Evolutionary conservation across 768 basidiomycete species (phyloP).

Genomic region (Kondoa malvinella): DNA sequence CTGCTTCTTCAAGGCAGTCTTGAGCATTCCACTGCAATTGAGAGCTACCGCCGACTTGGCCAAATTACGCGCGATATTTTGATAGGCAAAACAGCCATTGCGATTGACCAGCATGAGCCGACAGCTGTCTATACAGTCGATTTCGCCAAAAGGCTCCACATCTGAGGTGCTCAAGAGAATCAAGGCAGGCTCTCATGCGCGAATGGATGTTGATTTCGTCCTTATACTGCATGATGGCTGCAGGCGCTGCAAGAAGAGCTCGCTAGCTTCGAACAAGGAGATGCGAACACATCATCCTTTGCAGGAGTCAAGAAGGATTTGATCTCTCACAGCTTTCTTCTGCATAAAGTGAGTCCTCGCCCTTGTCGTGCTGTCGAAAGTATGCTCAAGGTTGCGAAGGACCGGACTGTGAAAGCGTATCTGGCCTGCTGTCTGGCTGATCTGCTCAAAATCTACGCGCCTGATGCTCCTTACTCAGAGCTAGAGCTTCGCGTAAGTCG

Average conservation of each 20-base stretch:
- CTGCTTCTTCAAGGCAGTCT: too few relatives aligned
- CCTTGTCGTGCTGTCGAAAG: background rate
- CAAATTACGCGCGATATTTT: too few relatives aligned
- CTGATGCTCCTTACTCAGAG: conserved; percentile 87
- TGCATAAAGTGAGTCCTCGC: conserved; percentile 45
- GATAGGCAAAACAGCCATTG: too few relatives aligned
- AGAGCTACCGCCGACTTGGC: too few relatives aligned
- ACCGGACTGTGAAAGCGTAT: conserved; percentile 87
- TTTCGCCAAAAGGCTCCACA: background rate
- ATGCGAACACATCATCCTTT: conserved; percentile 58
- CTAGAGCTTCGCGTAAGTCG: conserved; percentile 45
- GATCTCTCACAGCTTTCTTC: conserved; percentile 56
- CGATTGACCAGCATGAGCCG: background rate
- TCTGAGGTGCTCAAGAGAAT: background rate
- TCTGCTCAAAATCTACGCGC: conserved; percentile 79
- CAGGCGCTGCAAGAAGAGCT: conserved; percentile 38
- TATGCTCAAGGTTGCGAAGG: conserved; percentile 32
- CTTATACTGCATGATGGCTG: background rate
- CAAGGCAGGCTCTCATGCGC: background rate
- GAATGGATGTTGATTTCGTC: background rate
- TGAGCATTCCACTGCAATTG: too few relatives aligned
- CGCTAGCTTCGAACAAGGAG: conserved; percentile 70
- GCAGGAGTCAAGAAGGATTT: conserved; percentile 57
- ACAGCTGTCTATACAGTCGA: background rate
- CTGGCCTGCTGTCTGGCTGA: conserved; percentile 89